A percentile compares a stretch with the other conserved stretches of the same genome.
Evolutionary conservation across 2,329 filamentous ascomycete species (phyloP).

Genomic region (Fusarium verrucosum): DNA sequence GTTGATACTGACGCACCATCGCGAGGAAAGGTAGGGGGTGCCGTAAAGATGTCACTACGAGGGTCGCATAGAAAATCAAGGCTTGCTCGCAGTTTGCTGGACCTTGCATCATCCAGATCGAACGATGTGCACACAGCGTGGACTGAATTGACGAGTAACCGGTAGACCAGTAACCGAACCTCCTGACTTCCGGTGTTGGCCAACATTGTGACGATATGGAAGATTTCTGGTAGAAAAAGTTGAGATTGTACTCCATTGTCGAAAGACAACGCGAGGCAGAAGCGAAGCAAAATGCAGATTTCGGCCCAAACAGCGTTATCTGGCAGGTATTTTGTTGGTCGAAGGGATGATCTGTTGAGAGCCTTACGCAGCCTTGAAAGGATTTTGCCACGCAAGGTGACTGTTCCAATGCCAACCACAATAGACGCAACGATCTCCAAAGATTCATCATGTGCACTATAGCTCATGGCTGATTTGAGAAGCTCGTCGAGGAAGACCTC

Average conservation of each 20-base stretch:
- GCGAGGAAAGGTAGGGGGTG: conserved; percentile 55
- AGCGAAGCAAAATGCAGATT: conserved; percentile 72
- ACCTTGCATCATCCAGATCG: conserved; percentile 65
- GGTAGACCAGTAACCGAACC: conserved; percentile 67
- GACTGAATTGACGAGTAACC: conserved; percentile 71
- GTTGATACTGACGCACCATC: conserved; percentile 66
- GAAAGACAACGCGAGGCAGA: conserved; percentile 73
- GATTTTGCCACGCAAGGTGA: conserved; percentile 72
- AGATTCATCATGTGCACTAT: conserved; percentile 66
- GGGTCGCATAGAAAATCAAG: conserved; percentile 69
- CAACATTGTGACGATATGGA: conserved; percentile 76
- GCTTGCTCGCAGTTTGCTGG: conserved; percentile 64
- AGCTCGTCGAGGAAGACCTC: conserved; percentile 75
- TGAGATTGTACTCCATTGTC: conserved; percentile 74
- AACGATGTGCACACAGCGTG: conserved; percentile 75
- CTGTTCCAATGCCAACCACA: conserved; percentile 69
- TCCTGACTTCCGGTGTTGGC: conserved; percentile 70
- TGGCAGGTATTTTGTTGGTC: conserved; percentile 71
- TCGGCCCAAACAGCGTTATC: conserved; percentile 77
- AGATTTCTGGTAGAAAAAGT: conserved; percentile 73
- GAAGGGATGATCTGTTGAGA: conserved; percentile 71
- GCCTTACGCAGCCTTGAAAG: conserved; percentile 73
- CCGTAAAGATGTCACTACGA: conserved; percentile 65
- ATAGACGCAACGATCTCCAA: conserved; percentile 70
- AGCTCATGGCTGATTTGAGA: conserved; percentile 68